phyloP scores from a whole-genome alignment of 2,329 filamentous ascomycete genomes.

The Colletotrichum sansevieriae region DNA sequence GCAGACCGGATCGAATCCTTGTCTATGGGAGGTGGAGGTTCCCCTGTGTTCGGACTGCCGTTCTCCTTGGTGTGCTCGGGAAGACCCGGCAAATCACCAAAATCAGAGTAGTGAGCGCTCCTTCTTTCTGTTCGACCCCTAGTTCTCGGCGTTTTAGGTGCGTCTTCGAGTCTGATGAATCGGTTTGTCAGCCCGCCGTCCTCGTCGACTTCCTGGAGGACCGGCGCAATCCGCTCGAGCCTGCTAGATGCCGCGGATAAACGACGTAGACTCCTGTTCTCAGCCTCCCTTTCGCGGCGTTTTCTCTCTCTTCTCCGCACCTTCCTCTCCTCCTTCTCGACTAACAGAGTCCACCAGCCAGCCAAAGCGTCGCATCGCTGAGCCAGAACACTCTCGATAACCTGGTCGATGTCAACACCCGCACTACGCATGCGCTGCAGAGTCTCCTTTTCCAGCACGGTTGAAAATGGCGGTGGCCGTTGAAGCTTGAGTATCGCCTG shows the following conservation, averaged over 20 bases:
- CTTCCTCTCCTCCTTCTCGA: conserved; percentile 96
- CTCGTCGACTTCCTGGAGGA: conserved; percentile 83
- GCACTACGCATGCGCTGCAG: conserved; percentile 93
- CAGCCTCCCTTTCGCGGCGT: conserved; percentile 84
- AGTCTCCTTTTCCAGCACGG: conserved; percentile 88
- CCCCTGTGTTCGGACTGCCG: conserved; percentile 58
- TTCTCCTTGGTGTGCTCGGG: conserved; percentile 69
- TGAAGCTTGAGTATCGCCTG: conserved; percentile 89
- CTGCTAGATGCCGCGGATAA: conserved; percentile 92
- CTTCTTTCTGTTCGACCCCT: conserved; percentile 84
- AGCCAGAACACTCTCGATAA: conserved; percentile 92
- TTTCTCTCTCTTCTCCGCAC: conserved; percentile 83
- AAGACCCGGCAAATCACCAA: conserved; percentile 82
- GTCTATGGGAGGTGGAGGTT: conserved; percentile 80
- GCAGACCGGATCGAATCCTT: conserved; percentile 82
- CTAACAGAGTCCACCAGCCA: conserved; percentile 94
- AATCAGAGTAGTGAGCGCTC: conserved; percentile 74
- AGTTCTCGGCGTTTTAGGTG: conserved; percentile 68
- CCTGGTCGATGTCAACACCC: conserved; percentile 92
- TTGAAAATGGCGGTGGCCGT: conserved; percentile 85
- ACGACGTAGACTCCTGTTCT: conserved; percentile 82
- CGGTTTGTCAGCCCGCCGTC: conserved; percentile 70
- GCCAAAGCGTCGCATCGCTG: conserved; percentile 91
- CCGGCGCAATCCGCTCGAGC: conserved; percentile 83
- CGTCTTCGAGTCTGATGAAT: conserved; percentile 58